Base-by-base conservation (phyloP, 2,329 filamentous ascomycete genomes). In the Cryphonectria japonica region DNA sequence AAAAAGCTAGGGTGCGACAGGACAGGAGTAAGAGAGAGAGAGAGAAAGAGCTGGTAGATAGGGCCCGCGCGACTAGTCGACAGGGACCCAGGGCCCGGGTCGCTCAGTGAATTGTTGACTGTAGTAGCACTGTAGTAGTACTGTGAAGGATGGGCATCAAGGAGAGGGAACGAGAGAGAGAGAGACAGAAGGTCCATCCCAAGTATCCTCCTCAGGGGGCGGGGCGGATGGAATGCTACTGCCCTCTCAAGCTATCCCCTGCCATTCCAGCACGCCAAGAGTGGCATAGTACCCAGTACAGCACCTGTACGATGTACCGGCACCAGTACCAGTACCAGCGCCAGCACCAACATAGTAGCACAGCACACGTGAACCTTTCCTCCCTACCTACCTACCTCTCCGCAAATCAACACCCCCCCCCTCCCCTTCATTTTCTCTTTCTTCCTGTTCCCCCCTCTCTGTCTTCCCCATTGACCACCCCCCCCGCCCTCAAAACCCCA, bases 191-290 rank as follows among this genome's bases (percentile, higher is more conserved):
- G 46, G n/a, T 43, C 26, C 62, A 43, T 29, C 39, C 39, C 39
- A 57, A 57, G 54, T 57, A 11, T 34, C n/a, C 41, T 52, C n/a
- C 29, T 50, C 62, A 65, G 62, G 62, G 62, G 43, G 62, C 62
- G 62, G 62, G 62, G 62, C 61, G 8, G 9, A 32, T 16, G 41
- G 26, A n/a, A 65, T 43, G 43, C 41, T 19, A 65, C 39, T 11
- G 8, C 29, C 19, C 46, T 50, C 46, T n/a, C 46, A 50, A 50
- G 46, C 46, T 50, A 16, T n/a, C 19, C 46, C 46, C 46, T 50
- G 46, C 46, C 46, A 13, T 32, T 19, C 16, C 26, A 50, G 62
- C 62, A 34, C 29, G 41, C 62, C 26, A 65, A 46, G 62, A 52
- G 16, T 39, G 13, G 13, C 14, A 32, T 50, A 50, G 46, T 50